Conservation (phyloP, 2,329 filamentous ascomycete genomes). For the Drechslerella coelobrocha region DNA sequence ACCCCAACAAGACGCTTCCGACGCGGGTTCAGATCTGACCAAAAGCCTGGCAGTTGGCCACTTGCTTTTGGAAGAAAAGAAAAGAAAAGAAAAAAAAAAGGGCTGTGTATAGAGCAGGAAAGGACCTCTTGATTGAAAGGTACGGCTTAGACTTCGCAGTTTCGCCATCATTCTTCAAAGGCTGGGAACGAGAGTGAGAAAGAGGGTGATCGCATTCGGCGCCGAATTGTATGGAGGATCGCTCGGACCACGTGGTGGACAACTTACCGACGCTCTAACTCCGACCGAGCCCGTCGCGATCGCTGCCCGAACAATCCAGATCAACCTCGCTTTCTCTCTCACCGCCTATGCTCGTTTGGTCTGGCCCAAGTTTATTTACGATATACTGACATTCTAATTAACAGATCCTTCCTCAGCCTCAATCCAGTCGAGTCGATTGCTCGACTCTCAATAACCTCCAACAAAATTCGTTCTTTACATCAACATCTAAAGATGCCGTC, state of each 20-base stretch:
- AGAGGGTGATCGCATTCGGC: background rate
- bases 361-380: background rate
- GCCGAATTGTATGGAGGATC: background rate
- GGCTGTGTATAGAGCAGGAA: too few species aligned
- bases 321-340: constrained; percentile 5
- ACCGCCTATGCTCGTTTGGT: background rate
- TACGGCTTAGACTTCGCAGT: constrained; percentile 24
- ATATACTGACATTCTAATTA: background rate
- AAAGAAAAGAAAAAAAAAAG: constrained; percentile 2
- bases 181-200: background rate
- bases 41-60: background rate
- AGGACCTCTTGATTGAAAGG: constrained; percentile 46
- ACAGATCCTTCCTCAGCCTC: background rate
- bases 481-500: constrained; percentile 29
- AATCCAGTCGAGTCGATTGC: background rate
- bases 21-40: background rate
- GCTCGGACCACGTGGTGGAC: constrained; percentile 14
- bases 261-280: background rate
- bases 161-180: constrained; percentile 6
- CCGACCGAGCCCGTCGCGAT: constrained; percentile 2
- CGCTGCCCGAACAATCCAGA: constrained; percentile 1
- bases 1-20: background rate
- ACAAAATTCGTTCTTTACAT: constrained; percentile 9
- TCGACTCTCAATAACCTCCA: constrained; percentile 10
- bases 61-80: background rate